Conservation (phyloP, 148 eudicot genomes). For the Nepenthes mirabilis region DNA sequence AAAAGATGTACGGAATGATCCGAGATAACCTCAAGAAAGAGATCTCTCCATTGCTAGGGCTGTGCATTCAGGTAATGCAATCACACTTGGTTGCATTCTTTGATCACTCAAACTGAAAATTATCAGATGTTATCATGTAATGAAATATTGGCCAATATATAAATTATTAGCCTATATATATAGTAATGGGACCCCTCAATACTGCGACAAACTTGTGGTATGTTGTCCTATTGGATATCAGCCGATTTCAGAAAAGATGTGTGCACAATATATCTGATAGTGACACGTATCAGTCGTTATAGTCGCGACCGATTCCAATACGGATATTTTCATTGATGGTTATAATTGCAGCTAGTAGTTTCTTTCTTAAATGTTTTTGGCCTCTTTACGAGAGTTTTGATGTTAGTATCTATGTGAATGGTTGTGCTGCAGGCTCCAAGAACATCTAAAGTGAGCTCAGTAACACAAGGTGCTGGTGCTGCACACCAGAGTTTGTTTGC, state of each 20-base stretch:
- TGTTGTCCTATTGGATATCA: too few species aligned
- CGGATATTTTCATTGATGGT: too few species aligned
- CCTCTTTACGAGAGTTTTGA: neutral
- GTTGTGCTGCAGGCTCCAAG: constrained; percentile 61
- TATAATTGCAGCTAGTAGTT: too few species aligned
- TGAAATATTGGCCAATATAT: too few species aligned
- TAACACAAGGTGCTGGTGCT: constrained; percentile 51
- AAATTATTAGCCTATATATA: too few species aligned
- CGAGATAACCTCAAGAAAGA: constrained; percentile 82
- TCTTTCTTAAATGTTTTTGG: neutral
- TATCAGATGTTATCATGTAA: too few species aligned
- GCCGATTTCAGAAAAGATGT: too few species aligned
- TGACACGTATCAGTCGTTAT: too few species aligned
- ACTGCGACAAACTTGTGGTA: too few species aligned
- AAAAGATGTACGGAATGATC: constrained; percentile 89
- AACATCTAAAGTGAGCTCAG: constrained; percentile 54
- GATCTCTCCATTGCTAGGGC: constrained; percentile 73
- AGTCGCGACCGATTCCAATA: too few species aligned
- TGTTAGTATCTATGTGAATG: neutral
- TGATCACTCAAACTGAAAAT: neutral
- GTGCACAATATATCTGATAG: too few species aligned
- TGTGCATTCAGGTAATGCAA: constrained; percentile 74
- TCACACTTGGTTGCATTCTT: neutral
- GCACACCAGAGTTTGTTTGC: constrained; percentile 60
- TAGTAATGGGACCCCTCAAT: too few species aligned